Base-by-base conservation (phyloP, 805 yeast species). In the Torulaspora delbrueckii region DNA sequence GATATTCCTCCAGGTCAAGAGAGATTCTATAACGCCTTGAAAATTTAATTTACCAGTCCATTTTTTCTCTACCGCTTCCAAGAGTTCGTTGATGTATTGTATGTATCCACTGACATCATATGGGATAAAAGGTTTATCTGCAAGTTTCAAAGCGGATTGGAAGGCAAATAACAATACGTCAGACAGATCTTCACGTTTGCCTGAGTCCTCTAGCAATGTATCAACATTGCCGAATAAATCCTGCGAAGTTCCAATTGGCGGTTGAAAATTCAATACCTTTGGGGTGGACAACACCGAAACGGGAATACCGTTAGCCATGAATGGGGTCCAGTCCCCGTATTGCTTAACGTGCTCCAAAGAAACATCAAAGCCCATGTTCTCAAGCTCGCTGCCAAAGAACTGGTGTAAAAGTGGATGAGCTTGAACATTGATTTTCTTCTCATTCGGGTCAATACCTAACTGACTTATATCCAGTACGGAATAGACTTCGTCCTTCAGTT, bases 61-160 rank as follows among this genome's bases (percentile, higher is more conserved):
- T 5, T 58, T 59, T 1, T 45, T 50, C 3, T 54, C 44, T 25
- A 87, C 63, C 46, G 79, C 82, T 16, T 68, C 62, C 10, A 73
- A 58, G 50, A 75, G 75, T 1, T 63, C 58, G 16, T 68, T 69
- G 47, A 86, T 52, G 7, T 66, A 66, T 1, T 67, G 59, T 5
- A 77, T 76, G 48, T 78, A 72, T 5, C 69, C 67, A 3, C 60
- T 63, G 28, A 86, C 63, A 58, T 81, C 77, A 53, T 75, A 84
- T 2, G 96, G 96, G 13, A 90, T 69, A 33, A 87, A 63, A 1
- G 97, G 95, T 33, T 74, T 76, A 54, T 89, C 96, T 0, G 81
- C 76, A n/a, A 84, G 58, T 38, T 76, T 73, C n/a, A 88, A 58
- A 0, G 76, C 65, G 3, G 82, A 51, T 37, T 74, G 68, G 3